Conservation (phyloP, 1,284 basidiomycete genomes). For the Ganoderma meredithae region DNA sequence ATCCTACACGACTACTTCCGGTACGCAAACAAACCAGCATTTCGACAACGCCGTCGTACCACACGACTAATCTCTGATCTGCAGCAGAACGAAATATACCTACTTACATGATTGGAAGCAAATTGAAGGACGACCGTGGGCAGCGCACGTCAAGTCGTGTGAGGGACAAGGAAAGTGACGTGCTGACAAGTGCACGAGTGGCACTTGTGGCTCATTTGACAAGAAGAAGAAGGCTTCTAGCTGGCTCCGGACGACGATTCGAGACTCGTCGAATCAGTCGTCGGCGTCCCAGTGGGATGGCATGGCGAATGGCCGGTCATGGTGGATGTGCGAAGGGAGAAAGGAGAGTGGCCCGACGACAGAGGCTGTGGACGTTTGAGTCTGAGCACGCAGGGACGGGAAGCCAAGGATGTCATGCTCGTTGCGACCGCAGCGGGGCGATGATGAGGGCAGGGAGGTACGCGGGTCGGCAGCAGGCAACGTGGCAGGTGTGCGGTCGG, state of each 20-base stretch:
- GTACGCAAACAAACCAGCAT: neutral
- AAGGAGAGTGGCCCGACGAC: neutral
- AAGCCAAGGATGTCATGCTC: constrained; percentile 15
- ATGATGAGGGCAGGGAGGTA: constrained; percentile 20
- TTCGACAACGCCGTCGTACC: neutral
- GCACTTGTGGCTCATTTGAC: constrained; percentile 25
- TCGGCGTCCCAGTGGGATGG: constrained; percentile 10
- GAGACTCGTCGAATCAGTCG: constrained; percentile 19
- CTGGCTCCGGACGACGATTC: constrained; percentile 22
- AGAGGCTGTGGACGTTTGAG: constrained; percentile 4
- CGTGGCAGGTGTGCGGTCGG: constrained; percentile 12
- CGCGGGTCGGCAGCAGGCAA: constrained; percentile 15
- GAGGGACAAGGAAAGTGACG: constrained; percentile 17
- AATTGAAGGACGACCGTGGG: constrained; percentile 5
- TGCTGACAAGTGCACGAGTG: constrained; percentile 17
- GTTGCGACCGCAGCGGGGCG: constrained; percentile 21
- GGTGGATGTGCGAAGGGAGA: neutral
- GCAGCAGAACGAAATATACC: neutral
- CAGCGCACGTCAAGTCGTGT: constrained; percentile 16
- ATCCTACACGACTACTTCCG: neutral
- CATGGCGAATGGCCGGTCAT: neutral
- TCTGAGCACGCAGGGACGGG: neutral
- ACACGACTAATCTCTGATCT: constrained; percentile 2
- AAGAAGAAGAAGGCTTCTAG: constrained; percentile 28
- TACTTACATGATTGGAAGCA: neutral